These are phyloP conservation scores for Fabrea salina DNA, from an alignment of 169 alveolate genomes.

Conservation along the genomic window DNA sequence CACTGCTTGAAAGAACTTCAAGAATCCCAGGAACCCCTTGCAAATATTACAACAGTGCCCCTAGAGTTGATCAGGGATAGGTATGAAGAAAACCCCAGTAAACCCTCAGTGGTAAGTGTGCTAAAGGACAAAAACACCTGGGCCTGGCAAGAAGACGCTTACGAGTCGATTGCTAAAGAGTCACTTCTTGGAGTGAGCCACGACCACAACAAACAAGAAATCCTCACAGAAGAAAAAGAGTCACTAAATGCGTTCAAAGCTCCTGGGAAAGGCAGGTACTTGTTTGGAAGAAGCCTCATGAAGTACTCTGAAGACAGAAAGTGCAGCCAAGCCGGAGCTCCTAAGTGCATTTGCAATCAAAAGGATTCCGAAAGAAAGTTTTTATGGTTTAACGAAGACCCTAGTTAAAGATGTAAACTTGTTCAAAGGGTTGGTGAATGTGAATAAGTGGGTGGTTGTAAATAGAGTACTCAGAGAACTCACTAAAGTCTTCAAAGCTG, in stretches of 20 bases:
- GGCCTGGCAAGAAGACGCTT: constrained; percentile 31
- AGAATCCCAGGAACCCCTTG: background rate
- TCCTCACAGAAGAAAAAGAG: background rate
- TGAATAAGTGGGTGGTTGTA: background rate
- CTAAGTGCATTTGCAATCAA: background rate
- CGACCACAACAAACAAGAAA: background rate
- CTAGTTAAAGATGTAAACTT: background rate
- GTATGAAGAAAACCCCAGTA: too few relatives aligned
- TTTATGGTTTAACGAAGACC: too few relatives aligned
- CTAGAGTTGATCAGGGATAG: background rate
- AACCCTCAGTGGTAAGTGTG: background rate
- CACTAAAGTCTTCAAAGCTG: background rate
- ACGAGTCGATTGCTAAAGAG: background rate
- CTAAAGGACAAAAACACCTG: background rate
- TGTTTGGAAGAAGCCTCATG: background rate
- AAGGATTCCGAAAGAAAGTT: too few relatives aligned
- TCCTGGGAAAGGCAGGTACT: background rate
- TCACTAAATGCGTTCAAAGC: background rate
- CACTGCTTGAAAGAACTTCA: background rate
- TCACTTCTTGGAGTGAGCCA: background rate
- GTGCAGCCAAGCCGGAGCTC: background rate
- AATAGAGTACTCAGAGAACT: background rate
- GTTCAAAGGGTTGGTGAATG: background rate
- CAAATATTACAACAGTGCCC: background rate
- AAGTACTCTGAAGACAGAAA: background rate